Evolutionary conservation across 2,329 filamentous ascomycete genomes (phyloP).

Genomic region (Ophiocordyceps camponoti-rufipedis): DNA sequence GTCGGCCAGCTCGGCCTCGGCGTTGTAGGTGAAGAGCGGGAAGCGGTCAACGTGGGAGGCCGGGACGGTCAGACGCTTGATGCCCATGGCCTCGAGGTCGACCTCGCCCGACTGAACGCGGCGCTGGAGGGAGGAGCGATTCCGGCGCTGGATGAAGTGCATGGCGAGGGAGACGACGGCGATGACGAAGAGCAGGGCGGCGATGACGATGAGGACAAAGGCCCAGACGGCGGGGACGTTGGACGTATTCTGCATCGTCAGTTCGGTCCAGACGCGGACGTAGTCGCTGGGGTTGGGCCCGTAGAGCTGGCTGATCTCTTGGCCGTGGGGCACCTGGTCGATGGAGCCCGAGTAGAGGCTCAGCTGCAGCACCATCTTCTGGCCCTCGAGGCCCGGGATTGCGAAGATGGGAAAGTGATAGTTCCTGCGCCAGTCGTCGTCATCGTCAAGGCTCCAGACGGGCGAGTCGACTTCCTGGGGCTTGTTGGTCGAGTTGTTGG

Average conservation of each 20-base stretch:
- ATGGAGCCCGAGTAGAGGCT: slow-evolving; percentile 63
- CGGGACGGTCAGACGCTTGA: slow-evolving; percentile 67
- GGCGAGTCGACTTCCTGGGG: slow-evolving; percentile 48
- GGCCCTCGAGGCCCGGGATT: slow-evolving; percentile 49
- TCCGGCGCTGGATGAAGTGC: slow-evolving; percentile 58
- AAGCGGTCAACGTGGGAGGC: slow-evolving; percentile 51
- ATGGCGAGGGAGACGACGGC: slow-evolving; percentile 49
- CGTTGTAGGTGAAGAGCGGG: slow-evolving; percentile 61
- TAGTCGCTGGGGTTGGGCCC: slow-evolving; percentile 37
- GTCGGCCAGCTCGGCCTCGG: slow-evolving; percentile 24
- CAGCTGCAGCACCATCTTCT: slow-evolving; percentile 51
- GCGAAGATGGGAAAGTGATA: slow-evolving; percentile 72
- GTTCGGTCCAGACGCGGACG: slow-evolving; percentile 39
- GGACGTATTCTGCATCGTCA: slow-evolving; percentile 25
- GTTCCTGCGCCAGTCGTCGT: slow-evolving; percentile 49
- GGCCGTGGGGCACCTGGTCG: slow-evolving; percentile 37
- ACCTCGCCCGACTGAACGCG: slow-evolving; percentile 64
- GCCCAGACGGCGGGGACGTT: slow-evolving; percentile 63
- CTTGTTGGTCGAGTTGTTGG: slow-evolving; percentile 33
- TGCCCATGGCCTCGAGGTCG: slow-evolving; percentile 70
- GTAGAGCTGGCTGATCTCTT: slow-evolving; percentile 35
- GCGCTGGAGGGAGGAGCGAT: slow-evolving; percentile 47
- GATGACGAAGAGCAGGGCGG: slow-evolving; percentile 51
- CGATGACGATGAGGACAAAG: slow-evolving; percentile 54
- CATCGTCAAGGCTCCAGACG: slow-evolving; percentile 54